Evolutionary conservation across 176 grass and related monocot species (phyloP).

Genomic region (Ensete glaucum): DNA sequence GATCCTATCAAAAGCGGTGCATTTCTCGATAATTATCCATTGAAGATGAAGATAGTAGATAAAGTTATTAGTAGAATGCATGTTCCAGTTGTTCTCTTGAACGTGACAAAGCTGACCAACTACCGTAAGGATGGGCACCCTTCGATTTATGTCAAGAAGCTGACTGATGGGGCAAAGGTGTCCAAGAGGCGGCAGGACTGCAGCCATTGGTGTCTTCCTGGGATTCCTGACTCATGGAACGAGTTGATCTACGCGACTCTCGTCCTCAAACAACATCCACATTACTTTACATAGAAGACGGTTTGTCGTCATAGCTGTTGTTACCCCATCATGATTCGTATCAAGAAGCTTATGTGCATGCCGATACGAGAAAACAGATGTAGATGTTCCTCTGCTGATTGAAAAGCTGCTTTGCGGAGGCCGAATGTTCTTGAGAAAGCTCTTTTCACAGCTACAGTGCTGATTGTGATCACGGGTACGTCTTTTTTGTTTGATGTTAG

Average conservation of each 20-base stretch:
- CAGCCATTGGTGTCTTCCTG: constrained; percentile 93
- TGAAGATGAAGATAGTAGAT: constrained; percentile 66
- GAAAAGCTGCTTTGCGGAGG: no score
- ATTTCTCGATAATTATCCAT: constrained; percentile 55
- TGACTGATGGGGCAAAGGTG: constrained; percentile 19
- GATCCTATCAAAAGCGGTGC: constrained; percentile 40
- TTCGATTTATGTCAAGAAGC: constrained; percentile 50
- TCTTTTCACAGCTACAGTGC: no score
- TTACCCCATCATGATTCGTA: not conserved
- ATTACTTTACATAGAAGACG: not conserved
- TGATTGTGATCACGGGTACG: no score
- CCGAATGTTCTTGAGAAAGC: no score
- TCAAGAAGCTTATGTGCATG: not conserved
- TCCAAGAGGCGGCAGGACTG: constrained; percentile 83
- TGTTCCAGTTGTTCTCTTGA: constrained; percentile 65
- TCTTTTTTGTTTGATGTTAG: no score
- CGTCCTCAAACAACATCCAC: constrained; percentile 26
- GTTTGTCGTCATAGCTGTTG: not conserved
- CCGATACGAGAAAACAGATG: not conserved
- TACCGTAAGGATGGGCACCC: constrained; percentile 78
- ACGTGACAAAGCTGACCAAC: constrained; percentile 70
- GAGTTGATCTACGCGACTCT: constrained; percentile 73
- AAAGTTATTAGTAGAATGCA: constrained; percentile 53
- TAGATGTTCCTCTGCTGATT: no score
- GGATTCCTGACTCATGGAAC: constrained; percentile 85